Percentiles rank a stretch among this genome's conserved stretches.
phyloP scores from a whole-genome alignment of 192 early-diverging fungal genomes.

The Podila minutissima region DNA sequence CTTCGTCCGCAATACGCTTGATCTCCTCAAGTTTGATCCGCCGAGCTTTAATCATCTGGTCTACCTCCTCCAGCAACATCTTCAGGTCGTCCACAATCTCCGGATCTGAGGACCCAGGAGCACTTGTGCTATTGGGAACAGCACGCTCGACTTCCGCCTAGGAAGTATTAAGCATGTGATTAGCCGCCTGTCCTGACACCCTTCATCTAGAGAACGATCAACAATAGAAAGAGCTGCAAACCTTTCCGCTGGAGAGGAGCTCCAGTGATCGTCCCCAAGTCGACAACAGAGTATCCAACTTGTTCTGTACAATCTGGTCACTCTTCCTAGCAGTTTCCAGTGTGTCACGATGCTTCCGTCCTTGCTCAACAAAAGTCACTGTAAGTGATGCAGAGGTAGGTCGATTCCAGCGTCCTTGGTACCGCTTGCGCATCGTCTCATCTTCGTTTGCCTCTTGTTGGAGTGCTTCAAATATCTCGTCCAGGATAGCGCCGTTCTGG shows the following conservation, averaged over 20 bases:
- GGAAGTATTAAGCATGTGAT: slow-evolving; percentile 1
- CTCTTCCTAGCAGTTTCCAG: slow-evolving; percentile 68
- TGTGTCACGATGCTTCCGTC: slow-evolving; percentile 62
- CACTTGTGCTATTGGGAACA: slow-evolving; percentile 64
- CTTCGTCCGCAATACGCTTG: slow-evolving; percentile 71
- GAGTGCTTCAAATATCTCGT: slow-evolving; percentile 72
- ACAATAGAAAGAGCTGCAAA: slow-evolving; percentile 1
- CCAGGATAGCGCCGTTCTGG: slow-evolving; percentile 66
- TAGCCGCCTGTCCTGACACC: neutral
- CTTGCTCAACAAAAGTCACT: slow-evolving; percentile 63
- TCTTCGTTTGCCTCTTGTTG: slow-evolving; percentile 79
- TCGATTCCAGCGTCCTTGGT: slow-evolving; percentile 67
- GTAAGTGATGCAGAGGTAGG: slow-evolving; percentile 64
- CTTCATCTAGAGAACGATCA: neutral
- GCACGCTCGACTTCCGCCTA: slow-evolving; percentile 68
- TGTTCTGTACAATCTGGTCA: slow-evolving; percentile 62
- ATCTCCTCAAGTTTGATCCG: slow-evolving; percentile 71
- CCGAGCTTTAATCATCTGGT: slow-evolving; percentile 66
- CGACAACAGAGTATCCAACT: slow-evolving; percentile 58
- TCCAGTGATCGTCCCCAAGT: slow-evolving; percentile 68
- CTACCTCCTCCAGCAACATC: slow-evolving; percentile 63
- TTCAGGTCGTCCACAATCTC: slow-evolving; percentile 71
- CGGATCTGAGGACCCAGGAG: slow-evolving; percentile 69
- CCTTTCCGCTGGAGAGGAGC: slow-evolving; percentile 56
- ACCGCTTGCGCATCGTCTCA: slow-evolving; percentile 65